Evolutionary conservation across 345 rosid genomes (phyloP), one percentile per base, ranked within the genome.

Genomic region (Diplotaxis tenuifolia): DNA sequence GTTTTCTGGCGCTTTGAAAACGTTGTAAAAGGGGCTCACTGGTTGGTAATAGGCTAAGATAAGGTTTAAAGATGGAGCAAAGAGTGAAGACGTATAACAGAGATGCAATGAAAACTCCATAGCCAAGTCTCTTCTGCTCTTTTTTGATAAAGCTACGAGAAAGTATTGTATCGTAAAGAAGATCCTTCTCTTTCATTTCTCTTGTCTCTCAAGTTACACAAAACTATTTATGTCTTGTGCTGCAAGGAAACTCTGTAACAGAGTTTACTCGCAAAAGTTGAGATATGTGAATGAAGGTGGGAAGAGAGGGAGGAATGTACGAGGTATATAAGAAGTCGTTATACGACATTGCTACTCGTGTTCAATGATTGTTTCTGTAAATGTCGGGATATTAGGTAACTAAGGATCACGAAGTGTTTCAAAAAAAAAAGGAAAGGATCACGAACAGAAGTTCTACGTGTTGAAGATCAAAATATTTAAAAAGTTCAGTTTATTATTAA

Each of bases 91-190:
- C 84, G 47, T 86, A 62, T 62, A 93, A 70, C 34, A 84, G 77
- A 75, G 75, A 79, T 29, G 80, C 79, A 38, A 84, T 0, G 60
- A 89, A 16, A 63, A 92, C 96, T 32, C 82, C 91, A 70, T 79
- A 87, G 21, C 86, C 85, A 52, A 93, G 62, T 84, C 73, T 91
- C 80, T 78, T 88, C 62, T 84, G 93, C 55, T 89, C 92, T 9
- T 78, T 82, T 61, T 75, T 85, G 69, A 89, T 85, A 65, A 93
- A 91, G 82, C 97, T 93, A 74, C 96, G 83, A 22, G 85, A 82
- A 57, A 92, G 82, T 47, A 89, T 71, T 12, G 85, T 83, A 18
- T 86, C 81, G 55, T 73, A 82, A 84, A 80, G 69, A 67, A 76
- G 82, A 59, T 59, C 28, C 40, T 81, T 78, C 45, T 74, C 82